phyloP scores from a whole-genome alignment of 768 basidiomycete genomes.

The Russula olivacea region DNA sequence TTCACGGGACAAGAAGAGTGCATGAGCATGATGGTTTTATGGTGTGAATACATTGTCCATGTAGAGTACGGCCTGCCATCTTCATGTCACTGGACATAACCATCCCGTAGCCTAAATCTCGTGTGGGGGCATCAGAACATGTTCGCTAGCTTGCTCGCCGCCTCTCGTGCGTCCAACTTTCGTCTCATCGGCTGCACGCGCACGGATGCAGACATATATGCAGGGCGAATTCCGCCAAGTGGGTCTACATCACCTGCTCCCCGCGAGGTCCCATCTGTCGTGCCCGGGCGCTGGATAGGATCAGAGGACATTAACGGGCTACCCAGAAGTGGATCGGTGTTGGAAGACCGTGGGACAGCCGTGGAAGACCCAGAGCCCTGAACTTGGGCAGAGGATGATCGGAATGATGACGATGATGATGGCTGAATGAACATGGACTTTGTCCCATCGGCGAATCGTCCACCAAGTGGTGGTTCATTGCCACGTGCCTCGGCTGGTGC shows the following conservation, averaged over 20 bases:
- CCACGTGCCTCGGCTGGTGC: constrained; percentile 29
- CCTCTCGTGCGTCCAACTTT: constrained; percentile 76
- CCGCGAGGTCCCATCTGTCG: constrained; percentile 17
- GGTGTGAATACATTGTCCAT: constrained; percentile 14
- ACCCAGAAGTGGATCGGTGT: constrained; percentile 23
- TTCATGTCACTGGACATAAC: neutral
- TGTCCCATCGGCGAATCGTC: constrained; percentile 66
- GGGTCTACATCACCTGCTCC: constrained; percentile 46
- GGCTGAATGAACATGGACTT: constrained; percentile 75
- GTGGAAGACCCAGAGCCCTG: neutral
- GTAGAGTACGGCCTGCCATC: constrained; percentile 8
- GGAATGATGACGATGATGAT: constrained; percentile 33
- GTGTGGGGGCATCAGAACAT: constrained; percentile 51
- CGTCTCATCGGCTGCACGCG: constrained; percentile 65
- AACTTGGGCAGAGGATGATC: neutral
- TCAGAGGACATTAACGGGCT: constrained; percentile 17
- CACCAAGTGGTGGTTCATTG: constrained; percentile 52
- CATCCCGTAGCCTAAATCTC: neutral
- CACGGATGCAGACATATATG: constrained; percentile 67
- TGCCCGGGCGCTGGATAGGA: constrained; percentile 20
- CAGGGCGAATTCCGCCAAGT: constrained; percentile 53
- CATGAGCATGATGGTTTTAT: constrained; percentile 3
- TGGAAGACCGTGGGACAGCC: neutral
- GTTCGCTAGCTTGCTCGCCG: constrained; percentile 86
- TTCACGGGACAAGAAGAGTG: neutral